Percentiles rank a stretch among this genome's conserved stretches.
Conservation (phyloP, 2,329 filamentous ascomycete species). For the Ampelomyces quisqualis region DNA sequence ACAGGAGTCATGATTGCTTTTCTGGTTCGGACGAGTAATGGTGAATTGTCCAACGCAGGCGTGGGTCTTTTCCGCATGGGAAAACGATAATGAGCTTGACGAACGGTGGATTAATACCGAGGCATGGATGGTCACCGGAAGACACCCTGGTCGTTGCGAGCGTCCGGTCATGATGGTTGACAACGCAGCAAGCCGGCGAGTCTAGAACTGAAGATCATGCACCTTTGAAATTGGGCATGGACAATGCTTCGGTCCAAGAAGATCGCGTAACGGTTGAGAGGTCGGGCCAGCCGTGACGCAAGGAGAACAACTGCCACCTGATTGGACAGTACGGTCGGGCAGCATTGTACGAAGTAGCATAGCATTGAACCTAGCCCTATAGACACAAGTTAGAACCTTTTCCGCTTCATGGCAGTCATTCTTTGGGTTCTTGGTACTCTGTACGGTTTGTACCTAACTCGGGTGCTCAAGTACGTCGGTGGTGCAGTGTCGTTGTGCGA, state of each 20-base stretch:
- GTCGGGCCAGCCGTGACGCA: conserved; percentile 5
- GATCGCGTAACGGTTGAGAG: conserved; percentile 15
- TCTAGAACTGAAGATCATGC: conserved; percentile 11
- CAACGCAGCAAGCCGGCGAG: conserved; percentile 10
- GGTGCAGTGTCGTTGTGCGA: conserved; percentile 11
- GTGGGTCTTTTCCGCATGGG: conserved; percentile 24
- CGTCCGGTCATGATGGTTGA: conserved; percentile 16
- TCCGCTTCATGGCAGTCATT: conserved; percentile 4
- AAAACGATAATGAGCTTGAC: conserved; percentile 30
- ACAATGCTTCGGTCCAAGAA: conserved; percentile 15
- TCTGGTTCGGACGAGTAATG: conserved; percentile 27
- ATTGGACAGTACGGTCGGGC: conserved; percentile 25
- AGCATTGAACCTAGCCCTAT: conserved; percentile 14
- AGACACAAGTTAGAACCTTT: conserved; percentile 18
- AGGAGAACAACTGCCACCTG: conserved; percentile 7
- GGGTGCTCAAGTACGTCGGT: no score
- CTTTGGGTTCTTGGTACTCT: no score
- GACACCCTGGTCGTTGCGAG: conserved; percentile 11
- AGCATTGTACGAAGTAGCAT: conserved; percentile 24
- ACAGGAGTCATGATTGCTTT: conserved; percentile 29
- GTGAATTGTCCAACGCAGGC: conserved; percentile 30
- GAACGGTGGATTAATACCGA: conserved; percentile 13
- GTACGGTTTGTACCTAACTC: no score
- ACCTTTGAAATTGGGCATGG: conserved; percentile 24
- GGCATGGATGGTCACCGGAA: conserved; percentile 23